Conservation (phyloP, 352 stramenopile species). For the Phytophthora palmivora region DNA sequence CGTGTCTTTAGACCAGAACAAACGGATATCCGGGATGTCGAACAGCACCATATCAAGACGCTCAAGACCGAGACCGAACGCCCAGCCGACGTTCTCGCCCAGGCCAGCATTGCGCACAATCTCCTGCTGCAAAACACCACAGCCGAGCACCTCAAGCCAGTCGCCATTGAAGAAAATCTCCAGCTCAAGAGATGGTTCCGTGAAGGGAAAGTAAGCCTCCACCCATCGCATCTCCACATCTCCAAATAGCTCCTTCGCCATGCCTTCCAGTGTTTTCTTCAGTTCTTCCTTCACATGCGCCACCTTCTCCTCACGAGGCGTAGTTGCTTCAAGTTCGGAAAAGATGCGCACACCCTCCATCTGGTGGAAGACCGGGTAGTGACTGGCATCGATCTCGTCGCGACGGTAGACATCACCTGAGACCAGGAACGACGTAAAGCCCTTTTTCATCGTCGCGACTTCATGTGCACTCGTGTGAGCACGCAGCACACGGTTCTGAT, state of each 20-base stretch:
- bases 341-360: slow-evolving; percentile 99
- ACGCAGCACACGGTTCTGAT: slow-evolving; percentile 80
- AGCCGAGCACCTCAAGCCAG: slow-evolving; percentile 99
- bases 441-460: slow-evolving; percentile 89
- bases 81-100: slow-evolving; percentile 94
- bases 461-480: slow-evolving; percentile 96
- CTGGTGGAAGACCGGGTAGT: slow-evolving; percentile 99
- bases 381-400: slow-evolving; percentile 98
- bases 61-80: slow-evolving; percentile 98
- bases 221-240: slow-evolving; percentile 97
- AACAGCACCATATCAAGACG: slow-evolving; percentile 99
- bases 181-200: slow-evolving; percentile 97
- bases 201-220: slow-evolving; percentile 99
- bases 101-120: slow-evolving; percentile 92
- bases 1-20: slow-evolving; percentile 98
- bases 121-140: slow-evolving; percentile 96
- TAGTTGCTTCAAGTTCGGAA: slow-evolving; percentile 66
- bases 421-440: slow-evolving; percentile 92
- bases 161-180: slow-evolving; percentile 98
- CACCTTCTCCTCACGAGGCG: slow-evolving; percentile 74
- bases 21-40: slow-evolving; percentile 99
- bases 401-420: slow-evolving; percentile 97
- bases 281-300: slow-evolving; percentile 93
- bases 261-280: slow-evolving; percentile 94
- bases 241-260: slow-evolving; percentile 93